A percentile compares a stretch with the other conserved stretches of the same genome.
These are phyloP conservation scores for Leishmania lainsoni DNA, from an alignment of 208 protist species.

Conservation along the genomic window DNA sequence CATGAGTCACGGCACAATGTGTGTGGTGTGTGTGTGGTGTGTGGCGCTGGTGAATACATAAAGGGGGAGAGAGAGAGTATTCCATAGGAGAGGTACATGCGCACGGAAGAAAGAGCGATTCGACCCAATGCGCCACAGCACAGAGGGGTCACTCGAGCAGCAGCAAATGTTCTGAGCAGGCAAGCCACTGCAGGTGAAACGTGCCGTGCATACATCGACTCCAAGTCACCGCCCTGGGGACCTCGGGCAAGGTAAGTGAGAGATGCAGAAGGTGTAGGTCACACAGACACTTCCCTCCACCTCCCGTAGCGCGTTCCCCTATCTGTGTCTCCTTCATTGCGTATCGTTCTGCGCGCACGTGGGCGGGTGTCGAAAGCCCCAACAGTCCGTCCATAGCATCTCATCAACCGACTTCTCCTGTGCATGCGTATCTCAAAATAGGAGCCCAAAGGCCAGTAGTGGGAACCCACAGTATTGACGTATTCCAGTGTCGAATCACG, in stretches of 20 bases:
- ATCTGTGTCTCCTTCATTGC: neutral
- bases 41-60: neutral
- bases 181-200: neutral
- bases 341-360: neutral
- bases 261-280: neutral
- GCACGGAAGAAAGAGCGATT: neutral
- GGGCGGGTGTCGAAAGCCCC: neutral
- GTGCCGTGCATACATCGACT: neutral
- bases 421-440: neutral
- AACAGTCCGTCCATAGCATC: neutral
- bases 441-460: neutral
- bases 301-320: neutral
- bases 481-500: neutral
- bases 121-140: neutral
- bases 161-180: neutral
- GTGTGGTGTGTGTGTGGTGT: neutral
- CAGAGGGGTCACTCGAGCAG: neutral
- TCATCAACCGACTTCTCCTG: neutral
- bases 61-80: neutral
- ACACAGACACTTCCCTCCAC: neutral
- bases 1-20: conserved; percentile 5
- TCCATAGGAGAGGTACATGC: neutral
- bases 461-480: neutral
- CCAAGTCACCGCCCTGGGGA: neutral
- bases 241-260: neutral